These are phyloP conservation scores for Ophiostoma sp. DNA, from an alignment of 2,329 filamentous ascomycete species.

Conservation along the genomic window DNA sequence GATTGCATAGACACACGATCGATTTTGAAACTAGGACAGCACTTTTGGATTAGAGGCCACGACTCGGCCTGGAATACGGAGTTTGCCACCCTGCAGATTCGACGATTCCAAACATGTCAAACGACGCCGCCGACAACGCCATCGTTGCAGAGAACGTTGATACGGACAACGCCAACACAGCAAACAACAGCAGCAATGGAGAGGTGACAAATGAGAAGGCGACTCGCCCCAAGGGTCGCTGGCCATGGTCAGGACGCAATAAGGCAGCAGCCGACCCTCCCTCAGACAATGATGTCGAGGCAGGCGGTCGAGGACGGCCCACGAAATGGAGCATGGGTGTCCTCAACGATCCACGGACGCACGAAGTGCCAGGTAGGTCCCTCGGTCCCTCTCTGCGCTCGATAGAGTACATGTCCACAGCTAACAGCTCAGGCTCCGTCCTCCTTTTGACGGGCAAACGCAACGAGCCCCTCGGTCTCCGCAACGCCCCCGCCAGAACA, in stretches of 20 bases:
- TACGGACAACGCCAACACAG: neutral
- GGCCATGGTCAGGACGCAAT: slow-evolving; percentile 20
- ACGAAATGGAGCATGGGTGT: slow-evolving; percentile 71
- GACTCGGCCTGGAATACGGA: neutral
- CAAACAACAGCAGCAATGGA: slow-evolving; percentile 9
- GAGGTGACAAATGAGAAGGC: neutral
- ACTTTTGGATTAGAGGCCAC: neutral
- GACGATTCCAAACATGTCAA: neutral
- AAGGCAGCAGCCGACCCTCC: neutral
- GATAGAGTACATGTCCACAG: neutral
- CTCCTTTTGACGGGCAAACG: slow-evolving; percentile 55
- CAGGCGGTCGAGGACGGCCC: slow-evolving; percentile 26
- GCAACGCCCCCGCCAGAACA: slow-evolving; percentile 57
- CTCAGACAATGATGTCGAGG: slow-evolving; percentile 1
- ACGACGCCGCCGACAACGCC: neutral
- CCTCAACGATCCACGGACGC: slow-evolving; percentile 74
- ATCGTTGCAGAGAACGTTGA: neutral
- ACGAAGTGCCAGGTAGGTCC: slow-evolving; percentile 77
- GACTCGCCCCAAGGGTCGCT: neutral
- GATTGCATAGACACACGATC: neutral
- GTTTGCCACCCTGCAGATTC: neutral
- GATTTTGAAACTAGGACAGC: neutral
- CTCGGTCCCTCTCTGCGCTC: neutral
- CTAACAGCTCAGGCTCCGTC: slow-evolving; percentile 52
- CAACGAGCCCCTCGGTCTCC: slow-evolving; percentile 61